Percentiles rank a stretch among this genome's conserved stretches.
These are phyloP conservation scores for Acanthamoeba castellanii DNA, from an alignment of 208 protist genomes.

Conservation along the genomic window DNA sequence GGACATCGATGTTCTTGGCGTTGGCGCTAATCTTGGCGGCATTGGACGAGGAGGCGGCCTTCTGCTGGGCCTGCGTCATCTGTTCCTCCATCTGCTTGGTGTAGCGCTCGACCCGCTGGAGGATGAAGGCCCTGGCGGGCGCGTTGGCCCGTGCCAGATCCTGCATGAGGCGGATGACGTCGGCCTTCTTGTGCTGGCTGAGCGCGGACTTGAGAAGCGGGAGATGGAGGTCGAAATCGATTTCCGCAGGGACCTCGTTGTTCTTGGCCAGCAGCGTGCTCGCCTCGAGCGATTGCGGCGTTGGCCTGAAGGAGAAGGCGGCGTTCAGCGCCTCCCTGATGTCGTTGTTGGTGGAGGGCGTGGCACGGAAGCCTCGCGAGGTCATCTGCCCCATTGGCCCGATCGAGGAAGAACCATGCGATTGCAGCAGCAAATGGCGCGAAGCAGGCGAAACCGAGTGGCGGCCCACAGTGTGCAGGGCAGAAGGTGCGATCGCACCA, in stretches of 20 bases:
- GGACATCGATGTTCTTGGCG: background rate
- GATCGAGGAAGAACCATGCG: no score
- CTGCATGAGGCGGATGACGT: background rate
- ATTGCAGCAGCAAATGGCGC: no score
- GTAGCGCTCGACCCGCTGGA: background rate
- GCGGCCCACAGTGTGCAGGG: no score
- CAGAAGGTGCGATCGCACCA: no score
- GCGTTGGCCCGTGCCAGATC: background rate
- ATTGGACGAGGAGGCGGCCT: background rate
- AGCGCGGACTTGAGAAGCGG: background rate
- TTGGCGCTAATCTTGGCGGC: background rate
- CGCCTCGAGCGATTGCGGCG: background rate
- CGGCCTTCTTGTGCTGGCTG: background rate
- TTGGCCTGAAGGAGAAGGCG: background rate
- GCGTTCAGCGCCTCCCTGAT: background rate
- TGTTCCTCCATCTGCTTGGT: constrained; percentile 9
- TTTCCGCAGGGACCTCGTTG: background rate
- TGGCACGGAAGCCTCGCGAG: background rate
- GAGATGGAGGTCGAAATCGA: background rate
- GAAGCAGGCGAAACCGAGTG: no score
- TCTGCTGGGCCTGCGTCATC: background rate
- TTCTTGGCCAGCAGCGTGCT: background rate
- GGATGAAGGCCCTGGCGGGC: background rate
- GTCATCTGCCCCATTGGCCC: no score
- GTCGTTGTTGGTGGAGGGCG: background rate